These are phyloP conservation scores for Phytopythium mirpurense DNA, from an alignment of 352 stramenopile species.

Conservation along the genomic window DNA sequence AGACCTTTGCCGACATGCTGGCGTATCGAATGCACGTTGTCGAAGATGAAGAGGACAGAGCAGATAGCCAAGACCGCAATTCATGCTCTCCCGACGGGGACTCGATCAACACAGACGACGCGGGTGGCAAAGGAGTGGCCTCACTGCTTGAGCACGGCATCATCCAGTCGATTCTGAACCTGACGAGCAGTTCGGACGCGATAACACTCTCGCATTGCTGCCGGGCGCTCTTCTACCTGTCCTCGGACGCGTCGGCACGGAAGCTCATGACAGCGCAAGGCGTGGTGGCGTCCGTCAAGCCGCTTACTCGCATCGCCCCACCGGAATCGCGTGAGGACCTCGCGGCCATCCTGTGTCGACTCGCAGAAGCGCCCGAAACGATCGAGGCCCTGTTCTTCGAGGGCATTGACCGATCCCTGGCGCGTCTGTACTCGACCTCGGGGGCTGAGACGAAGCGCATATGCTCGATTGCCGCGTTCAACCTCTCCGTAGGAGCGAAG, in stretches of 20 bases:
- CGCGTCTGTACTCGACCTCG: conserved; percentile 33
- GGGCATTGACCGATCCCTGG: conserved; percentile 57
- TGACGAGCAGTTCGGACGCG: conserved; percentile 38
- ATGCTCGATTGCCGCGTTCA: conserved; percentile 61
- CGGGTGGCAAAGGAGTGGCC: conserved; percentile 15
- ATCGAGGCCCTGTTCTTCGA: conserved; percentile 63
- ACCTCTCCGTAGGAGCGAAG: conserved; percentile 49
- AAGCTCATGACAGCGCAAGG: conserved; percentile 52
- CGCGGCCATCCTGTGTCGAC: conserved; percentile 53
- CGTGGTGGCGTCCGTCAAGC: conserved; percentile 41
- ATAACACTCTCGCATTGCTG: conserved; percentile 59
- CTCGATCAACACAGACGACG: neutral
- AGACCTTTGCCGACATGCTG: conserved; percentile 80
- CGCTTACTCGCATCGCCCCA: conserved; percentile 29
- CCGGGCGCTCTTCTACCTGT: conserved; percentile 64
- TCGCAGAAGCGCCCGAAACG: conserved; percentile 54
- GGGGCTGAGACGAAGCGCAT: conserved; percentile 65
- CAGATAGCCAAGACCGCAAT: neutral
- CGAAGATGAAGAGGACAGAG: neutral
- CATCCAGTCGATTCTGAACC: conserved; percentile 46
- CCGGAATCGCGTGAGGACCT: conserved; percentile 43
- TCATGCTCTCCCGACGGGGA: neutral
- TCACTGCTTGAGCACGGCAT: conserved; percentile 61
- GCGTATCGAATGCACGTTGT: conserved; percentile 21
- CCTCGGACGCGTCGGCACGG: conserved; percentile 26